phyloP scores from a whole-genome alignment of 1,284 basidiomycete genomes.

The Mixia osmundae region DNA sequence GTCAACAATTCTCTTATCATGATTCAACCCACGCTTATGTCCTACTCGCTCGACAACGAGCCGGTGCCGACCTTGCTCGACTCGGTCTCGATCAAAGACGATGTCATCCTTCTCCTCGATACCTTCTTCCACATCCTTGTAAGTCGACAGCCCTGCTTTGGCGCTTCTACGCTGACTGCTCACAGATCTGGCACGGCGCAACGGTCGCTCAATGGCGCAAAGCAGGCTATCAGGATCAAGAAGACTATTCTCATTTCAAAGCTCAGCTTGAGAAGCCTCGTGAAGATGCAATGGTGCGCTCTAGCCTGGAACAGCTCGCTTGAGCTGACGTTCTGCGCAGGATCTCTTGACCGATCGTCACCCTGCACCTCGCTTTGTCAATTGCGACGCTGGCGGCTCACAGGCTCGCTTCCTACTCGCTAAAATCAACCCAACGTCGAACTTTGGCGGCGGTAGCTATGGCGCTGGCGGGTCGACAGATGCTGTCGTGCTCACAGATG shows the following conservation, averaged over 20 bases:
- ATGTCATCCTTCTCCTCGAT: constrained; percentile 91
- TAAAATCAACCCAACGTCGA: constrained; percentile 94
- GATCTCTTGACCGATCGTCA: constrained; percentile 85
- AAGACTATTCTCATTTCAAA: constrained; percentile 96
- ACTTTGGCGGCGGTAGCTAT: constrained; percentile 63
- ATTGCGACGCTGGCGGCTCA: constrained; percentile 90
- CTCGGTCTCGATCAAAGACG: constrained; percentile 89
- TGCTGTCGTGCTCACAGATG: constrained; percentile 94
- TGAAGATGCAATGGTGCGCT: constrained; percentile 28
- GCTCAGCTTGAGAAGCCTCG: constrained; percentile 70
- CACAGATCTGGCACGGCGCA: constrained; percentile 99
- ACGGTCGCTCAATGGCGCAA: constrained; percentile 95
- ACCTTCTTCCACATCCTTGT: constrained; percentile 99
- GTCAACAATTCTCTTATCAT: constrained; percentile 98
- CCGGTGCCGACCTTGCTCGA: constrained; percentile 90
- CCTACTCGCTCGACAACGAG: constrained; percentile 72
- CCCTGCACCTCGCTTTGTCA: constrained; percentile 93
- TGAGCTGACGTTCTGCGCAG: constrained; percentile 23
- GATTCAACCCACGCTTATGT: constrained; percentile 99
- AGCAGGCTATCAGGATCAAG: constrained; percentile 97
- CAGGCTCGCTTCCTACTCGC: constrained; percentile 91
- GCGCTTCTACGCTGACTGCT: no score
- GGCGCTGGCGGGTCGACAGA: constrained; percentile 43
- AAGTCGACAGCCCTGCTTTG: no score
- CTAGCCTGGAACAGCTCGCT: neutral